Evolutionary conservation across 495 filamentous ascomycete genomes (phyloP), one percentile per base, ranked within the genome.

Genomic region (Platismatia glauca): DNA sequence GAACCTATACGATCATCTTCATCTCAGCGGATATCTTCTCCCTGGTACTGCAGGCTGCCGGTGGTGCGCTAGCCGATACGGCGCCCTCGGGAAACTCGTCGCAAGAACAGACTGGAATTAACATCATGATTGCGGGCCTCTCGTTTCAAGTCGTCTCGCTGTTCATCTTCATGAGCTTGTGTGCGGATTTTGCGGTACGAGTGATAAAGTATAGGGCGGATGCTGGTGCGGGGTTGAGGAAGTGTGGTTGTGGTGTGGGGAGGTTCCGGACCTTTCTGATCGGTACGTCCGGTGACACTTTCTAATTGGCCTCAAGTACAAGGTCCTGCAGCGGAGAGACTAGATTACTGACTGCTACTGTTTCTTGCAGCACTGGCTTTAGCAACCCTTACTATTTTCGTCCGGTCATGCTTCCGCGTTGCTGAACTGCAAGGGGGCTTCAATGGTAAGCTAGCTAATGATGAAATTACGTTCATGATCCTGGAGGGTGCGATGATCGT

Each of bases 101-200:
- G 7, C 38, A 50, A 61, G 0, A 65, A 72, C 5, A 65, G 73
- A 2, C 63, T 0, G 86, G 86, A 18, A 77, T 79, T 69, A 73
- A 86, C 70, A 81, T 86, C 72, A 86, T 89, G 82, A 77, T 88
- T 43, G 84, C 81, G 0, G 86, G 86, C 50, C 74, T 89, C 0
- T 62, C 77, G 31, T 79, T 79, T 65, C 81, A 89, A 68, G 78
- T 83, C 55, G 37, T 81, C 53, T 67, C 61, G 24, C 68, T 87
- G 39, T 64, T 69, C 0, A 38, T 81, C 16, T 87, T 86, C 75
- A 76, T 81, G 15, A 34, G 63, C 7, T 68, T 86, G 20, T 78
- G 74, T 27, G 68, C 65, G 2, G 78, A 86, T 38, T 86, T 80
- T 66, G 74, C 71, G 35, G 70, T 65, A 60, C 71, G 76, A 2